Conservation (phyloP, 2,329 filamentous ascomycete genomes). For the Cladosporium sp. region DNA sequence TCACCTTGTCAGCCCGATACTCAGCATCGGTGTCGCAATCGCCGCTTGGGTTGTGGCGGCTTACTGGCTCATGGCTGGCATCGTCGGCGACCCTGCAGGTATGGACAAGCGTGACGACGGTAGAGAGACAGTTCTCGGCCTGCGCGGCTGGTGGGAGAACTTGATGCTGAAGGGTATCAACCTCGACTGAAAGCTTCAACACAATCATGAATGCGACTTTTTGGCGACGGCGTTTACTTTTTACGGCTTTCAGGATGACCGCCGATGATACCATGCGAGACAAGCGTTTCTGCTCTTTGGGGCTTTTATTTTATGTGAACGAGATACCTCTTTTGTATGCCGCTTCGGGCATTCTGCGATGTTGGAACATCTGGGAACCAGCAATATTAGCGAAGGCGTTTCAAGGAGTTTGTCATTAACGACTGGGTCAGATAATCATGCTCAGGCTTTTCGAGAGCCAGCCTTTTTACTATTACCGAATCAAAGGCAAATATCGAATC, state of each 20-base stretch:
- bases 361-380: not conserved
- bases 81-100: slow-evolving; percentile 62
- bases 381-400: slow-evolving; percentile 8
- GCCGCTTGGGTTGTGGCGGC: slow-evolving; percentile 60
- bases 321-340: slow-evolving; percentile 17
- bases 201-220: slow-evolving; percentile 5
- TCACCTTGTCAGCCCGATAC: slow-evolving; percentile 56
- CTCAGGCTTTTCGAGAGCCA: not conserved
- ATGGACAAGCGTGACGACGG: slow-evolving; percentile 61
- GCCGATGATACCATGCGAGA: slow-evolving; percentile 14
- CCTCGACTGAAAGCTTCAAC: slow-evolving; percentile 23
- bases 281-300: not conserved
- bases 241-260: slow-evolving; percentile 8
- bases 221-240: slow-evolving; percentile 17
- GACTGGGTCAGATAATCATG: not conserved
- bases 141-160: slow-evolving; percentile 61
- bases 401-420: not conserved
- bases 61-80: slow-evolving; percentile 63
- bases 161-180: slow-evolving; percentile 47
- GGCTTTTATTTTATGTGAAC: slow-evolving; percentile 3
- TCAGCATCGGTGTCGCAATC: slow-evolving; percentile 57
- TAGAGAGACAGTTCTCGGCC: slow-evolving; percentile 57
- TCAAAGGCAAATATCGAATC: not conserved
- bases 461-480: not conserved
- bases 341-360: not conserved